Percentiles rank a stretch among this genome's conserved stretches.
Conservation (phyloP, 306 rosid genomes). For the Vigna radiata region DNA sequence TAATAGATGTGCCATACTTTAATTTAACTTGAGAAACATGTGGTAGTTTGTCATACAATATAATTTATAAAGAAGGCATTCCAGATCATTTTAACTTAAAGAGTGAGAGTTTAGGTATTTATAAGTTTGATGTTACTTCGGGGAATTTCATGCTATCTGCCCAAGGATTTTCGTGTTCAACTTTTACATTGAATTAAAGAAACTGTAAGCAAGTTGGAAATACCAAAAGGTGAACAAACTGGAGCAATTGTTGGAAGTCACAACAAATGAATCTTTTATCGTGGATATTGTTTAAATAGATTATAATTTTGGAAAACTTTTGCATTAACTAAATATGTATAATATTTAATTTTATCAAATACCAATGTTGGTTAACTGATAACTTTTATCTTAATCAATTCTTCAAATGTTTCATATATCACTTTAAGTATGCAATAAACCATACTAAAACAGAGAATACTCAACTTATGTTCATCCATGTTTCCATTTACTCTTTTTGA, state of each 20-base stretch:
- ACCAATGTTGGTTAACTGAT: no score
- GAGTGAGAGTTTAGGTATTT: slow-evolving; percentile 26
- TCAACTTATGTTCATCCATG: no score
- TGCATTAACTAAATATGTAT: no score
- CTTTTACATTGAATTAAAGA: slow-evolving; percentile 16
- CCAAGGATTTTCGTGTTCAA: slow-evolving; percentile 9
- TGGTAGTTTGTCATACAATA: slow-evolving; percentile 27
- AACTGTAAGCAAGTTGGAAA: slow-evolving; percentile 32
- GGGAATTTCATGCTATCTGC: slow-evolving; percentile 18
- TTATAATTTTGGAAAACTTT: no score
- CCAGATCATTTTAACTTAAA: slow-evolving; percentile 10
- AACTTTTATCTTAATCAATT: no score
- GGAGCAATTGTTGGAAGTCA: neutral
- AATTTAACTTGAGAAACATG: slow-evolving; percentile 22
- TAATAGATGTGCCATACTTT: slow-evolving; percentile 75
- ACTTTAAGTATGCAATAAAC: no score
- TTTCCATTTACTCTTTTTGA: no score
- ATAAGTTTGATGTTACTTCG: slow-evolving; percentile 5
- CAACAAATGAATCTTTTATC: no score
- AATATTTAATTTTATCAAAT: no score
- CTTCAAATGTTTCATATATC: no score
- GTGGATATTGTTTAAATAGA: no score
- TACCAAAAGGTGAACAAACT: slow-evolving; percentile 7
- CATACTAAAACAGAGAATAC: no score
- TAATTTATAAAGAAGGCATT: slow-evolving; percentile 32